These are phyloP conservation scores for Cryomyces minteri DNA, from an alignment of 495 filamentous ascomycete genomes.

Conservation along the genomic window DNA sequence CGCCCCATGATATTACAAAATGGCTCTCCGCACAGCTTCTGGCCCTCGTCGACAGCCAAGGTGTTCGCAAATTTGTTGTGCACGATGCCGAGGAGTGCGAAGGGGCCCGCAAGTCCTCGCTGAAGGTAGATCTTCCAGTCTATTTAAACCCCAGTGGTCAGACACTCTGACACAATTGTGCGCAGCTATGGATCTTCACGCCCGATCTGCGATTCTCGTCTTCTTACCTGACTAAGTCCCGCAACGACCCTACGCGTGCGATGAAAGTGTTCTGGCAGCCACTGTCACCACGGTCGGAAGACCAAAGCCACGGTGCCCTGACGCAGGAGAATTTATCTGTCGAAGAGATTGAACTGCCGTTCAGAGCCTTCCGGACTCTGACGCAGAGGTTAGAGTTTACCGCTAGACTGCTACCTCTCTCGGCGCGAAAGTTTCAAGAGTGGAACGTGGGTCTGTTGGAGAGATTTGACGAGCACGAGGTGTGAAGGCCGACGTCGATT, in stretches of 20 bases:
- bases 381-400: conserved; percentile 6
- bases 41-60: conserved; percentile 12
- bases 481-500: background rate
- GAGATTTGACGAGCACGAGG: conserved; percentile 12
- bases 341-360: conserved; percentile 10
- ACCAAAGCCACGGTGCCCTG: background rate
- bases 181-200: conserved; percentile 19
- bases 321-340: conserved; percentile 1
- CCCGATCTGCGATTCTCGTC: conserved; percentile 16
- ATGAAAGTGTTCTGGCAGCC: conserved; percentile 17
- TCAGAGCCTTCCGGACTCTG: conserved; percentile 5
- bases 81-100: background rate
- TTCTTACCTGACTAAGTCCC: conserved; percentile 5
- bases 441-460: conserved; percentile 18
- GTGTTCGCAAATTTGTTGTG: conserved; percentile 16
- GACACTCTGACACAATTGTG: background rate
- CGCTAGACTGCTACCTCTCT: conserved; percentile 8
- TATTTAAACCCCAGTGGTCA: no score
- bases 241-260: conserved; percentile 11
- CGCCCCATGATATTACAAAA: conserved; percentile 11
- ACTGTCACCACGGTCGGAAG: background rate
- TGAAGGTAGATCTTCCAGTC: no score
- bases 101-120: background rate
- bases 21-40: conserved; percentile 19
- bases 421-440: conserved; percentile 13